phyloP scores from a whole-genome alignment of 495 filamentous ascomycete genomes.

The Aspergillus biplanus region DNA sequence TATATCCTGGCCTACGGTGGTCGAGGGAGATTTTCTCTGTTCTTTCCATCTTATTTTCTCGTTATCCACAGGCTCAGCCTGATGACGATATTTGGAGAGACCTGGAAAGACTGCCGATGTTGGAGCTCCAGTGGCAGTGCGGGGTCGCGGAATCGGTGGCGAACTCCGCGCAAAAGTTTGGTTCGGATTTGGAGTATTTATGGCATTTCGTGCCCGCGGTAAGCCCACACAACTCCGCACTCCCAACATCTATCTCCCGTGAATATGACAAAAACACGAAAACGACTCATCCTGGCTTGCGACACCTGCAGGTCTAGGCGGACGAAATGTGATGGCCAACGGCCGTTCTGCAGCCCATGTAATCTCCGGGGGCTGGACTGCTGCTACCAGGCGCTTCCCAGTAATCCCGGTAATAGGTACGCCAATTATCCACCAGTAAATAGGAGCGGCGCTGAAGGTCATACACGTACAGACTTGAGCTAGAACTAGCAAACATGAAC shows the following conservation, averaged over 20 bases:
- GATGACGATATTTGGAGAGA: neutral
- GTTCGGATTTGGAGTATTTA: neutral
- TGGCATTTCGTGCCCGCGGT: neutral
- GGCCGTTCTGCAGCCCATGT: conserved; percentile 13
- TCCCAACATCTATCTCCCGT: neutral
- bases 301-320: conserved; percentile 9
- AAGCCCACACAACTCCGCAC: neutral
- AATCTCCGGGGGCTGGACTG: conserved; percentile 8
- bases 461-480: conserved; percentile 9
- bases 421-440: too few species aligned
- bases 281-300: conserved; percentile 14
- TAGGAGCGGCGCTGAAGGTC: too few species aligned
- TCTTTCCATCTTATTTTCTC: too few species aligned
- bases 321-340: conserved; percentile 15
- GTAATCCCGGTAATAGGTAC: conserved; percentile 4
- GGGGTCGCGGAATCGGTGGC: neutral
- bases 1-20: neutral
- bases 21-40: too few species aligned
- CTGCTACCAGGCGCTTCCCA: conserved; percentile 17
- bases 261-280: conserved; percentile 1
- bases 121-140: neutral
- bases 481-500: conserved; percentile 1
- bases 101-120: neutral
- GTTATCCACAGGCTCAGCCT: neutral
- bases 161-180: neutral